phyloP scores from a whole-genome alignment of 2,329 filamentous ascomycete genomes.

The Pseudogymnoascus sp. region DNA sequence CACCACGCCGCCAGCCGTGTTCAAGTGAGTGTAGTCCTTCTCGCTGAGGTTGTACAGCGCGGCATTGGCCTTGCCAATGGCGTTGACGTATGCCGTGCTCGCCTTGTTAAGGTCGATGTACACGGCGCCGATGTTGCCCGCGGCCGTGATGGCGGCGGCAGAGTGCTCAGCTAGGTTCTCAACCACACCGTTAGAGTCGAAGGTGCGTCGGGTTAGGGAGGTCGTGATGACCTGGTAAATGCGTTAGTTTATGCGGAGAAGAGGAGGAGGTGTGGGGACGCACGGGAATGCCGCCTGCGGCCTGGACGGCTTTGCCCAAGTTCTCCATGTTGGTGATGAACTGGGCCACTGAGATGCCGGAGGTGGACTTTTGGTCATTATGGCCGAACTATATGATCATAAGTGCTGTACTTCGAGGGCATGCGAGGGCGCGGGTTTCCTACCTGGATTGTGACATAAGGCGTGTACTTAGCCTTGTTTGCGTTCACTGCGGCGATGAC shows the following conservation, averaged over 20 bases:
- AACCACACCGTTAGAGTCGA: constrained; percentile 33
- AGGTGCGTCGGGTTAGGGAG: constrained; percentile 37
- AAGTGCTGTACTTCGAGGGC: not conserved
- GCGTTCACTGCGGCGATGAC: constrained; percentile 31
- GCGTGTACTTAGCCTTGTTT: constrained; percentile 27
- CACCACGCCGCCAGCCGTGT: constrained; percentile 36
- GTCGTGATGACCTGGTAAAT: constrained; percentile 34
- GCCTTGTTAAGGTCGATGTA: constrained; percentile 40
- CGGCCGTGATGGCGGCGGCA: constrained; percentile 35
- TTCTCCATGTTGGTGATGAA: constrained; percentile 36
- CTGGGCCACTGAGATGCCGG: constrained; percentile 29
- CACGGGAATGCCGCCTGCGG: constrained; percentile 22
- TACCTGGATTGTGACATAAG: constrained; percentile 41
- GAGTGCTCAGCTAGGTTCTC: constrained; percentile 36
- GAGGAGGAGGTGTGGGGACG: not conserved
- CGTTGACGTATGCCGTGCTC: constrained; percentile 38
- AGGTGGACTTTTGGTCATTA: constrained; percentile 40
- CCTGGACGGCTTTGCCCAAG: constrained; percentile 23
- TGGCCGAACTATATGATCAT: constrained; percentile 34
- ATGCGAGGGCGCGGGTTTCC: no score
- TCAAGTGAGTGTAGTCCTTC: constrained; percentile 44
- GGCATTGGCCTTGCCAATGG: constrained; percentile 36
- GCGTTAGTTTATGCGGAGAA: not conserved
- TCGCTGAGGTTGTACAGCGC: constrained; percentile 36
- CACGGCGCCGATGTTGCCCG: constrained; percentile 25